Base-by-base conservation (phyloP, 192 early-diverging fungal genomes). In the Podila horticola region DNA sequence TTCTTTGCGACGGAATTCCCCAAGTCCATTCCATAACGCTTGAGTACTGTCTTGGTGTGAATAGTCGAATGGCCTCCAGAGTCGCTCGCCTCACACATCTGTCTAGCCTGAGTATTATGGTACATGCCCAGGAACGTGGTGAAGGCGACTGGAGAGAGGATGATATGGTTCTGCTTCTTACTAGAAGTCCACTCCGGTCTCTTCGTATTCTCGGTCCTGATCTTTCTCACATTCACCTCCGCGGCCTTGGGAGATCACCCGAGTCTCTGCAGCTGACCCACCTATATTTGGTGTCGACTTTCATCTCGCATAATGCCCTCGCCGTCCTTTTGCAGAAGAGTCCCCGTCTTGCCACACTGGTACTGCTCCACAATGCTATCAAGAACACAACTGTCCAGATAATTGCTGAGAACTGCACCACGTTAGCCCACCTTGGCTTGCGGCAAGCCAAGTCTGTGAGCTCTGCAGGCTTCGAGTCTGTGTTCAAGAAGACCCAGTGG, bases 111-210 rank as follows among this genome's bases (percentile, higher is more conserved):
- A 66, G 72, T 2, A 65, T 81, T 10, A 51, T 55, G 45, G 70
- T 73, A 15, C 77, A 72, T 48, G 28, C 38, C 2, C 77, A 81
- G 48, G 71, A 81, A n/a, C 69, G 77, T 15, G 77, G 77, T 0
- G 58, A 63, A 29, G 77, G 77, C 1, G 71, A 72, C 63, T 81
- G 77, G 77, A 66, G 77, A 30, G 77, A 81, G 58, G 62, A 73
- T 9, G 66, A 81, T 26, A 61, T 81, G 62, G 70, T 58, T 0
- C 22, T 64, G 2, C 36, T 81, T 5, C 52, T 81, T 57, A 61
- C 77, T 1, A 24, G 50, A 49, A 73, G 77, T 29, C 48, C 36
- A 11, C 49, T 81, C 41, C n/a, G 55, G 20, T 55, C 59, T 13
- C 62, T 81, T 38, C 67, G 52, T 28, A 69, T 81, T 34, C 49